Conservation (phyloP, 352 stramenopile genomes). For the Globisporangium recalcitrans region DNA sequence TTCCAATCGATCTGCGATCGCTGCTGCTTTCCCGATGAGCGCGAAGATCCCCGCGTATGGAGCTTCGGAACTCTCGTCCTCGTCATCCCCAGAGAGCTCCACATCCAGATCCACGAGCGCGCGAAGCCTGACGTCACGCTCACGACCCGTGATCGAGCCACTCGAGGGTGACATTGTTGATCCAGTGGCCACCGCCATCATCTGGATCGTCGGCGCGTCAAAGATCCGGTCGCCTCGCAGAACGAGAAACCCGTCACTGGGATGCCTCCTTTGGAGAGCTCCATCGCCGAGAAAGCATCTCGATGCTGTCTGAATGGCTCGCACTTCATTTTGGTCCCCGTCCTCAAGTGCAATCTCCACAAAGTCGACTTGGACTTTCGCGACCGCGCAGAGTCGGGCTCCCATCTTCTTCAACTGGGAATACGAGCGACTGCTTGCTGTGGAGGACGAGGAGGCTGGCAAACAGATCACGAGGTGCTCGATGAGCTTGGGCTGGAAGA, state of each 20-base stretch:
- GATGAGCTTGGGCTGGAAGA: constrained; percentile 18
- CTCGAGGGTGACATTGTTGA: background rate
- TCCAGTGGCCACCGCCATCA: constrained; percentile 17
- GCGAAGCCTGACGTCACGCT: constrained; percentile 5
- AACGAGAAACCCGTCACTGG: constrained; percentile 19
- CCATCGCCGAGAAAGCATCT: background rate
- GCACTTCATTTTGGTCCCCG: background rate
- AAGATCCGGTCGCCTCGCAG: constrained; percentile 16
- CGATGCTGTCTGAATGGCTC: background rate
- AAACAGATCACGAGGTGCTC: constrained; percentile 21
- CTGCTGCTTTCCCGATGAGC: constrained; percentile 2
- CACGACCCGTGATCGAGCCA: background rate
- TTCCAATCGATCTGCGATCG: background rate
- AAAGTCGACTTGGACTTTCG: constrained; percentile 13
- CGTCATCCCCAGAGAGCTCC: constrained; percentile 1
- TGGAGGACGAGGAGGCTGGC: too few species aligned
- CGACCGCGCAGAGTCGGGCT: constrained; percentile 1
- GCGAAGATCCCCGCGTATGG: constrained; percentile 19
- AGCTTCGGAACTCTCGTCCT: background rate
- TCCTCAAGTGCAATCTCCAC: constrained; percentile 2
- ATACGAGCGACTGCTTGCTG: background rate
- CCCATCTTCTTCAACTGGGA: constrained; percentile 2
- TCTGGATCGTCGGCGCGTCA: constrained; percentile 22
- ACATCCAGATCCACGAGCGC: constrained; percentile 25
- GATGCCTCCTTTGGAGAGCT: constrained; percentile 4